Base-by-base conservation (phyloP, 345 rosid genomes). In the Eutrema yunnanense region DNA sequence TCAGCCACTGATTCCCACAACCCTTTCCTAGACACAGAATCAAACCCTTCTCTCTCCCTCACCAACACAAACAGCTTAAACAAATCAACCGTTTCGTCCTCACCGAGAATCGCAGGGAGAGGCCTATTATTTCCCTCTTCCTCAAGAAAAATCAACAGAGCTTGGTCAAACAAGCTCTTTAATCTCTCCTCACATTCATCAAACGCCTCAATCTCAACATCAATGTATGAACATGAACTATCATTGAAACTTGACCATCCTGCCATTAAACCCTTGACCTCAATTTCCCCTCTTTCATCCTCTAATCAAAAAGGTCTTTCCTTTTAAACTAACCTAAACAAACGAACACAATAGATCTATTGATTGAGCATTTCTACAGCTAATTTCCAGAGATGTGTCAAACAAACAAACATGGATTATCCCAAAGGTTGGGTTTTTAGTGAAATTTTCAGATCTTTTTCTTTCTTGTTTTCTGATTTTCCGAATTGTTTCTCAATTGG, bases 41-140 rank as follows among this genome's bases (percentile, higher is more conserved):
- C 84, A 70, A 62, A 86, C 33, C 97, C 94, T 36, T 83, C 87
- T 47, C 85, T 79, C 81, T 84, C 82, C 74, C 81, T 78, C 48
- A 87, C 96, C 19, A 77, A 76, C 66, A 81, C 66, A 61, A 86
- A 85, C 69, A 92, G 89, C 76, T 82, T 69, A 69, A 86, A 83
- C 87, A 92, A 82, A 83, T 89, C 93, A 50, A 80, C 60, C 0
- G 67, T 43, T 72, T 75, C 44, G 64, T 87, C 96, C 67, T 86
- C 73, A 65, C 86, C 87, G 0, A 83, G 69, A 72, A 79, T 54
- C 8, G 62, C 81, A 11, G 88, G 93, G 42, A 89, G 63, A 42
- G 88, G 83, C 80, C 84, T 83, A 60, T 61, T 8, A 32, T 65
- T 78, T 67, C 81, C 89, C 82, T 78, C 85, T 69, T 84, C 85